These are phyloP conservation scores for Hyphopichia fennica DNA, from an alignment of 1,139 yeast species.

Conservation along the genomic window DNA sequence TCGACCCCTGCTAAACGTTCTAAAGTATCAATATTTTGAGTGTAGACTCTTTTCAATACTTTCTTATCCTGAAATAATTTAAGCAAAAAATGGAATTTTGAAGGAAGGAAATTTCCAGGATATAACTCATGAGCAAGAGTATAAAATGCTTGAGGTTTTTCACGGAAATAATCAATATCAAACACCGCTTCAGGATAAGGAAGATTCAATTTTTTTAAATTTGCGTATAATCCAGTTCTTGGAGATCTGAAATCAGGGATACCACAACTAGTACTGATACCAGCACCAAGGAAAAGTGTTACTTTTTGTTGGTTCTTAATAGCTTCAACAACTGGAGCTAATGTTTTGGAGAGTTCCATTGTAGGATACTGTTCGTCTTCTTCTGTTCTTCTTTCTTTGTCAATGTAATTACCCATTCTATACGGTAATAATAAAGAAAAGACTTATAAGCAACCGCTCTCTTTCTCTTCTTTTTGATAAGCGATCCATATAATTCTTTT, in stretches of 20 bases:
- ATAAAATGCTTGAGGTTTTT: constrained; percentile 81
- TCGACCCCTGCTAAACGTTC: constrained; percentile 82
- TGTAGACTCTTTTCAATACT: constrained; percentile 67
- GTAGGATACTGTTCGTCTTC: neutral
- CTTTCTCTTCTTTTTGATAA: too few species aligned
- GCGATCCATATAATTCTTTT: neutral
- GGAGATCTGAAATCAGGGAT: constrained; percentile 96
- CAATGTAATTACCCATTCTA: neutral
- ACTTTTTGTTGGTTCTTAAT: constrained; percentile 28
- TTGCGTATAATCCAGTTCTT: constrained; percentile 84
- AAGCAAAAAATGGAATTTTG: constrained; percentile 75
- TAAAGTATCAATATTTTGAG: constrained; percentile 90
- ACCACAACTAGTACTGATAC: constrained; percentile 89
- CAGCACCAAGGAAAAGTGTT: constrained; percentile 78
- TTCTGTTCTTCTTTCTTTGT: neutral
- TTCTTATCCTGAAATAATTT: constrained; percentile 64
- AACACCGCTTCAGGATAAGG: constrained; percentile 97
- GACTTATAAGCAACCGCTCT: too few species aligned
- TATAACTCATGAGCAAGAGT: constrained; percentile 79
- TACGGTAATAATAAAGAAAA: too few species aligned
- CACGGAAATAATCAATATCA: constrained; percentile 76
- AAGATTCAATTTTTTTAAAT: constrained; percentile 66
- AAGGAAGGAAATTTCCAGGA: constrained; percentile 86
- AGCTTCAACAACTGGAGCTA: constrained; percentile 22
- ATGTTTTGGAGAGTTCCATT: neutral